These are phyloP conservation scores for Haplosporangium sp. DNA, from an alignment of 371 early-diverging fungal genomes.

Conservation along the genomic window DNA sequence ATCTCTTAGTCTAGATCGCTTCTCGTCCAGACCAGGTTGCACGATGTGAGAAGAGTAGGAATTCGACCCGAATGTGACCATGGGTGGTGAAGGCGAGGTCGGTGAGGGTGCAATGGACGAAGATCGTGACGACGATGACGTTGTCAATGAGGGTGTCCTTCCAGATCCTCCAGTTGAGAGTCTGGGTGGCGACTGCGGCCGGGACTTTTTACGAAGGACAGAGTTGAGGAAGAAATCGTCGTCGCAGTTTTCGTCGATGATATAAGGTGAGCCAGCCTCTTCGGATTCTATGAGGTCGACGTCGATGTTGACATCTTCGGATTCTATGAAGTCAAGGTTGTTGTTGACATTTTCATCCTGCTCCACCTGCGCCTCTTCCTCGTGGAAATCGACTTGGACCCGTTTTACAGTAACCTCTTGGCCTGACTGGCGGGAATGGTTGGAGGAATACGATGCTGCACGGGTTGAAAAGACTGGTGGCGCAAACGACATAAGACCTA, in stretches of 20 bases:
- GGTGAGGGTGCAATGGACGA: slow-evolving; percentile 31
- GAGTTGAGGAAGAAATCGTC: slow-evolving; percentile 50
- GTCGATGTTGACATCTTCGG: not conserved
- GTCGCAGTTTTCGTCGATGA: slow-evolving; percentile 45
- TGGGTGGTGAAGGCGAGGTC: slow-evolving; percentile 13
- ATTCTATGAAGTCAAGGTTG: not conserved
- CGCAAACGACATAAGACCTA: too few species aligned
- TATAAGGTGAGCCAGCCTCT: slow-evolving; percentile 25
- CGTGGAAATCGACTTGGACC: not conserved
- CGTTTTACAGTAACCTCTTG: not conserved
- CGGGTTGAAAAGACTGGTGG: not conserved
- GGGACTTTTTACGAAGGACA: slow-evolving; percentile 24
- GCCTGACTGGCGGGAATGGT: not conserved
- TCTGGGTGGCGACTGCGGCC: not conserved
- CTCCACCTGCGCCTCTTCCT: not conserved
- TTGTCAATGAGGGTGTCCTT: slow-evolving; percentile 17
- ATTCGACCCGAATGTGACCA: not conserved
- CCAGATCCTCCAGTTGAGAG: not conserved
- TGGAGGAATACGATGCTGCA: not conserved
- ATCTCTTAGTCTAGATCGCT: slow-evolving; percentile 32
- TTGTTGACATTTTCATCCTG: not conserved
- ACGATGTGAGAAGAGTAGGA: not conserved
- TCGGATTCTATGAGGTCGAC: not conserved
- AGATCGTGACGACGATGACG: slow-evolving; percentile 21
- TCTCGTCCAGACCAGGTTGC: slow-evolving; percentile 32